A percentile compares a stretch with the other conserved stretches of the same genome.
Evolutionary conservation across 495 filamentous ascomycete species (phyloP).

Genomic region (Aspergillus kassunensis): DNA sequence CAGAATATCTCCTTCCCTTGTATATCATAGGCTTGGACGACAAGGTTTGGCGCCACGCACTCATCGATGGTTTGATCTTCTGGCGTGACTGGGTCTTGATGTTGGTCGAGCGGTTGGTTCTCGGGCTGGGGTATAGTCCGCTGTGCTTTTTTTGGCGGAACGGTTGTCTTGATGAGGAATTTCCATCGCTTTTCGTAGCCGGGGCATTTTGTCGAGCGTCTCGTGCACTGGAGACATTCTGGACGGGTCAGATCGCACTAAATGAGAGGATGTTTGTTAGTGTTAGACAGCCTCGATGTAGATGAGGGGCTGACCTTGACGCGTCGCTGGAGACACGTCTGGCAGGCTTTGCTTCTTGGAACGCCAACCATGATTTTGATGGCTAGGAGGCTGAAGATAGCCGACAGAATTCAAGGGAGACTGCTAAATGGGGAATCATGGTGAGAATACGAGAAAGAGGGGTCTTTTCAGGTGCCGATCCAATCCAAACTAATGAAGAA

Average conservation of each 20-base stretch:
- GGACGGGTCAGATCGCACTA: conserved; percentile 24
- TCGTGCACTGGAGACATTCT: conserved; percentile 22
- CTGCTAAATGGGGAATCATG: conserved; percentile 9
- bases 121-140: not conserved
- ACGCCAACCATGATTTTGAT: conserved; percentile 15
- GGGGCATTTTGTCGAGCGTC: conserved; percentile 21
- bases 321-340: conserved; percentile 19
- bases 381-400: not conserved
- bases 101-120: not conserved
- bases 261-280: not conserved
- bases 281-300: not conserved
- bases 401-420: not conserved
- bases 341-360: conserved; percentile 11
- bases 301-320: conserved; percentile 16
- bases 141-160: not conserved
- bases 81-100: not conserved
- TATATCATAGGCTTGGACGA: conserved; percentile 6
- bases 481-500: not conserved
- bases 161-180: conserved; percentile 12
- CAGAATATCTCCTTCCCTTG: conserved; percentile 18
- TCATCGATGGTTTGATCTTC: conserved; percentile 12
- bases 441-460: conserved; percentile 9
- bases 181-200: conserved; percentile 23
- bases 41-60: conserved; percentile 14
- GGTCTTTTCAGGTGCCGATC: not conserved